phyloP scores from a whole-genome alignment of 225 moss, liverwort and hornwort species.

The Bryum argenteum region DNA sequence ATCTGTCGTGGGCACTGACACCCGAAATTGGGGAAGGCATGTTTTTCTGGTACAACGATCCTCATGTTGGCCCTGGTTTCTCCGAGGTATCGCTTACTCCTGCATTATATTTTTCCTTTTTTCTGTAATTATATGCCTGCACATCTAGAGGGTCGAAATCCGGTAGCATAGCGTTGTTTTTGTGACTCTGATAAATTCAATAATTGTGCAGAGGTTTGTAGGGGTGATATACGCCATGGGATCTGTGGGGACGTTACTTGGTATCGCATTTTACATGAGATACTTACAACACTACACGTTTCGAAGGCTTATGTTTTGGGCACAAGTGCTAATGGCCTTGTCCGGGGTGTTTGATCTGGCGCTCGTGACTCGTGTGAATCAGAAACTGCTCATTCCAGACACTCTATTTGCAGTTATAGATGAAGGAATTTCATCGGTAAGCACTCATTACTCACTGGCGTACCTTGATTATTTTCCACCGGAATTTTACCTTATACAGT shows the following conservation, averaged over 20 bases:
- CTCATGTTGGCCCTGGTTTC: conserved; percentile 68
- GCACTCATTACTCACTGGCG: neutral
- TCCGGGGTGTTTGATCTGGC: conserved; percentile 77
- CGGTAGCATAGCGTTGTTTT: neutral
- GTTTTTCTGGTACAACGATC: conserved; percentile 88
- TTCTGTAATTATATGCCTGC: neutral
- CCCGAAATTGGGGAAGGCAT: conserved; percentile 85
- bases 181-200: neutral
- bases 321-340: conserved; percentile 62
- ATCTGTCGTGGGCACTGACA: conserved; percentile 64
- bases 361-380: conserved; percentile 72
- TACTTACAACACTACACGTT: conserved; percentile 72
- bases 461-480: too few relatives aligned
- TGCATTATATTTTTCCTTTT: neutral
- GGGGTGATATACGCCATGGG: conserved; percentile 87
- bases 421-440: conserved; percentile 63
- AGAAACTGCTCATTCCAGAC: conserved; percentile 71
- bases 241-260: conserved; percentile 71
- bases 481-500: too few relatives aligned
- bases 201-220: conserved; percentile 70
- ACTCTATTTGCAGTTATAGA: conserved; percentile 74
- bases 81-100: conserved; percentile 57
- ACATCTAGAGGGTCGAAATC: neutral
- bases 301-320: conserved; percentile 75
- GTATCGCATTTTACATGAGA: conserved; percentile 69